Evolutionary conservation across 2,329 filamentous ascomycete genomes (phyloP).

Genomic region (Alternaria ethzedia): DNA sequence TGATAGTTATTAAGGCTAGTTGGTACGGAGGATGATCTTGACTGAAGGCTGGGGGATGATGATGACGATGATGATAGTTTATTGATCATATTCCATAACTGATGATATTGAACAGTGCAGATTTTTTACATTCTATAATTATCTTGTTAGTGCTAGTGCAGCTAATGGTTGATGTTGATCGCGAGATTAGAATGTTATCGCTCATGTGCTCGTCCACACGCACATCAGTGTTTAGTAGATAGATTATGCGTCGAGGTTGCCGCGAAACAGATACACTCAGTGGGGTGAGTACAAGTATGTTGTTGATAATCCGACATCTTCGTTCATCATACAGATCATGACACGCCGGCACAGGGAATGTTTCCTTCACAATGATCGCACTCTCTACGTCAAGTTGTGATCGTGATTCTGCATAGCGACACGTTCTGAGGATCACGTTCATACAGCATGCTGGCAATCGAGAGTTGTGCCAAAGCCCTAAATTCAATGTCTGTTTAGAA

Average conservation of each 20-base stretch:
- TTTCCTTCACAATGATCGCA: not conserved
- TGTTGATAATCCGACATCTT: not conserved
- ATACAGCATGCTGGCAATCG: not conserved
- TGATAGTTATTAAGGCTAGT: not conserved
- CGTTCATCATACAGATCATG: not conserved
- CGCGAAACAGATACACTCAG: not conserved
- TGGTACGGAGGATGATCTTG: not conserved
- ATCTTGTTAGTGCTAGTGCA: too few relatives aligned
- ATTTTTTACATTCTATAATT: too few relatives aligned
- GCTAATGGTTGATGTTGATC: too few relatives aligned
- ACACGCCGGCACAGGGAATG: too few relatives aligned
- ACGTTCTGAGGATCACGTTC: not conserved
- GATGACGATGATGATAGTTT: not conserved
- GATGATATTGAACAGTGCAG: fast-evolving
- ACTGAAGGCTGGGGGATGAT: not conserved
- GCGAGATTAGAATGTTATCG: too few relatives aligned
- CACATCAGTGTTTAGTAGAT: not conserved
- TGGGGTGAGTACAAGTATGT: not conserved
- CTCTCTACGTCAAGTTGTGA: not conserved
- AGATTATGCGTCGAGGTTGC: not conserved
- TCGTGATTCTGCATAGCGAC: not conserved
- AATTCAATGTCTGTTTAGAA: not conserved
- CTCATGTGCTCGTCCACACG: too few relatives aligned
- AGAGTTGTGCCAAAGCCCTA: too few relatives aligned
- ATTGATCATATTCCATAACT: fast-evolving